These are phyloP conservation scores for Balamuthia mandrillaris DNA, from an alignment of 208 protist genomes.

Conservation along the genomic window DNA sequence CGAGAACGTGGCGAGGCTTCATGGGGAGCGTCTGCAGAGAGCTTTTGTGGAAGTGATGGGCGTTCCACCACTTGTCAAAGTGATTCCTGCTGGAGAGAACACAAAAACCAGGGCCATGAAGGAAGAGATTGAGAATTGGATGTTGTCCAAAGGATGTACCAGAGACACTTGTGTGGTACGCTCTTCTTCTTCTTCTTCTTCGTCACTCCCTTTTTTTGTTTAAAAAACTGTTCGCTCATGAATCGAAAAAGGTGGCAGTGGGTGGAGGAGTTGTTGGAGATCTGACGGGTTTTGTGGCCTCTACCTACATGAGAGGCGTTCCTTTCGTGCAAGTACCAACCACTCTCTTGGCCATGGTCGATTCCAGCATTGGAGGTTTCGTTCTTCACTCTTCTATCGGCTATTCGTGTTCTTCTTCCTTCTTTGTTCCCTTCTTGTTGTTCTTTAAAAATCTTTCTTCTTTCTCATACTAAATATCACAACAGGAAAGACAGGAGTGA, in stretches of 20 bases:
- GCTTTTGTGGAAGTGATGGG: constrained; percentile 38
- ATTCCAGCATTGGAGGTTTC: constrained; percentile 68
- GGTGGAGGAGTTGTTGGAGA: constrained; percentile 80
- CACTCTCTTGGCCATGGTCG: constrained; percentile 80
- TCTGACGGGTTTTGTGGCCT: constrained; percentile 73
- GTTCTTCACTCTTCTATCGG: neutral
- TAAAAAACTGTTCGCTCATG: neutral
- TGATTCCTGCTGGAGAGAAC: constrained; percentile 49
- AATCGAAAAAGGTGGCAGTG: constrained; percentile 54
- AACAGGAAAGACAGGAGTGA: constrained; percentile 71
- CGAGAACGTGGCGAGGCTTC: constrained; percentile 41
- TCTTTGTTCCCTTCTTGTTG: neutral
- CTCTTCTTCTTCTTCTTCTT: neutral
- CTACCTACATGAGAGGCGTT: constrained; percentile 75
- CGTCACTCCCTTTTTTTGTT: neutral
- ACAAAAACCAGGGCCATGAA: constrained; percentile 62
- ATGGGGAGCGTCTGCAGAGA: neutral
- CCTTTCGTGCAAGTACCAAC: constrained; percentile 71
- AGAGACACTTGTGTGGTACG: constrained; percentile 64
- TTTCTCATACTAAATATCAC: neutral
- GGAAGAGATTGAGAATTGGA: constrained; percentile 65
- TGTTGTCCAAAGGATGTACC: constrained; percentile 49
- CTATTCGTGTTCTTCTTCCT: neutral
- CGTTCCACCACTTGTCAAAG: constrained; percentile 44
- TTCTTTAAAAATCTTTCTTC: neutral